Conservation (phyloP, 2,329 filamentous ascomycete genomes). For the Colletotrichum horii region DNA sequence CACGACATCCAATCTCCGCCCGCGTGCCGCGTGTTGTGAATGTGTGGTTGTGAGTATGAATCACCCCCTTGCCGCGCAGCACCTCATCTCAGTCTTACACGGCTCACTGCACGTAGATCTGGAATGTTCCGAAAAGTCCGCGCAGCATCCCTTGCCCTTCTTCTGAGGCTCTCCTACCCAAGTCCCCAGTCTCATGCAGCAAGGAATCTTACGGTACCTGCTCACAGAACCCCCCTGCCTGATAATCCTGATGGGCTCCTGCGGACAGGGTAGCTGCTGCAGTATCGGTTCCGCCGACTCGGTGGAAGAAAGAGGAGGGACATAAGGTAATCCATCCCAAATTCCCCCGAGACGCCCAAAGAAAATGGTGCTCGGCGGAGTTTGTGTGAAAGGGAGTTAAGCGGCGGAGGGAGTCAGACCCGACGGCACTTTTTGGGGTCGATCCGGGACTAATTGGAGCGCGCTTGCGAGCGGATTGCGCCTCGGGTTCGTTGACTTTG, state of each 20-base stretch:
- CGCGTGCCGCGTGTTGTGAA: background rate
- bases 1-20: constrained; percentile 6
- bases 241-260: background rate
- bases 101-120: background rate
- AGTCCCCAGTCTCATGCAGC: background rate
- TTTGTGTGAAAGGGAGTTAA: constrained; percentile 1
- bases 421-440: background rate
- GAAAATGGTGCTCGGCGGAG: background rate
- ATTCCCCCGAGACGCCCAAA: background rate
- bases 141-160: background rate
- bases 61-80: background rate
- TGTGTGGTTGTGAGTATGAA: background rate
- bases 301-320: constrained; percentile 6
- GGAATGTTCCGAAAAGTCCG: constrained; percentile 14
- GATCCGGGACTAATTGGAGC: background rate
- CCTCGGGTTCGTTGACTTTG: background rate
- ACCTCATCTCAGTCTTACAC: background rate
- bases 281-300: constrained; percentile 18
- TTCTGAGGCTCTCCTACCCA: constrained; percentile 1
- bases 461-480: background rate
- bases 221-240: background rate
- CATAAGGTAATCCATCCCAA: background rate
- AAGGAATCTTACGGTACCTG: constrained; percentile 1
- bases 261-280: background rate
- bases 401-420: background rate